Percentiles rank a stretch among this genome's conserved stretches.
Conservation (phyloP, 2,329 filamentous ascomycete genomes). For the Ceratocystis harringtonii region DNA sequence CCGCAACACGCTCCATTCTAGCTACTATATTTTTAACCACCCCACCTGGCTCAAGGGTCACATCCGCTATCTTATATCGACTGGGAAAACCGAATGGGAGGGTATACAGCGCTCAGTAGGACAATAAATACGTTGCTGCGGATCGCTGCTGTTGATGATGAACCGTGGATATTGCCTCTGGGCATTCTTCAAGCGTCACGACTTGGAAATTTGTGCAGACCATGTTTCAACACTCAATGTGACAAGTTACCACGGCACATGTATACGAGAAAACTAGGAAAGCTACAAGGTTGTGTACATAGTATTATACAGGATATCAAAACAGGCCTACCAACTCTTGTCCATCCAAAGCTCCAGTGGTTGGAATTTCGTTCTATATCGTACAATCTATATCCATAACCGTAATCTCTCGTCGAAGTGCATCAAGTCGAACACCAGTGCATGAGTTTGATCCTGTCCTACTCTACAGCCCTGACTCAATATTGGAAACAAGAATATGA, state of each 20-base stretch:
- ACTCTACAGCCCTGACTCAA: not conserved
- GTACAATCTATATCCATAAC: not conserved
- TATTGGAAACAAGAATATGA: not conserved
- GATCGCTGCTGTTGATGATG: not conserved
- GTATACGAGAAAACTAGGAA: not conserved
- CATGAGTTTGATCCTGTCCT: not conserved
- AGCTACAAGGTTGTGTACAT: not conserved
- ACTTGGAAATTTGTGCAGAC: not conserved
- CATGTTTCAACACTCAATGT: not conserved
- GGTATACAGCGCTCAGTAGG: constrained; percentile 43
- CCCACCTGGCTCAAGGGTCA: constrained; percentile 31
- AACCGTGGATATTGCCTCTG: no score
- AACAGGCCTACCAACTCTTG: not conserved
- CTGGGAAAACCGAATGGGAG: constrained; percentile 52
- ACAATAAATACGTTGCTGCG: constrained; percentile 21
- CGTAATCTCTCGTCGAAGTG: not conserved
- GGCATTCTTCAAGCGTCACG: no score
- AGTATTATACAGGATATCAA: constrained; percentile 1
- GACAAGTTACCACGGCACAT: no score
- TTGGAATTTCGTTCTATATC: not conserved
- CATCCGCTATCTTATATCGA: constrained; percentile 48
- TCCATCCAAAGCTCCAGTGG: not conserved
- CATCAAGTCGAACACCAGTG: not conserved
- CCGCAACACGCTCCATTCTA: no score
- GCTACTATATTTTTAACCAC: no score